Conservation (phyloP, 192 early-diverging fungal species). For the Entophlyctis helioformis region DNA sequence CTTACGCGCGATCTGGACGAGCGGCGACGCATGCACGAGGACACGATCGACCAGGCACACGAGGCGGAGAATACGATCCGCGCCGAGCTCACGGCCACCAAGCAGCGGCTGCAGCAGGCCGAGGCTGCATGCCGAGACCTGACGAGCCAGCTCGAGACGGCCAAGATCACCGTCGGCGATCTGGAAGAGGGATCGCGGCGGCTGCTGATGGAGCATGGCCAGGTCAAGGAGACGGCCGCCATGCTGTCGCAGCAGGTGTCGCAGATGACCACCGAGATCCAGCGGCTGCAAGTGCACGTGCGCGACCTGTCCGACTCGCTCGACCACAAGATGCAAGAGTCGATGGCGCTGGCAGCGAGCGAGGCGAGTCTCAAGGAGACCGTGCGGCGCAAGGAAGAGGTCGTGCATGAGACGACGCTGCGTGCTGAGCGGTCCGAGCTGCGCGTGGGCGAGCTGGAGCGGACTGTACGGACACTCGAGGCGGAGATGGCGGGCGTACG, state of each 20-base stretch:
- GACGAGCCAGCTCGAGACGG: background rate
- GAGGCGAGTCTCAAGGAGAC: too few relatives aligned
- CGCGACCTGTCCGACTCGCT: too few relatives aligned
- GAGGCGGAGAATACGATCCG: background rate
- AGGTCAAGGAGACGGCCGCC: background rate
- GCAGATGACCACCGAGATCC: background rate
- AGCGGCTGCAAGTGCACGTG: background rate
- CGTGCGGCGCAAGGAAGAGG: slow-evolving; percentile 3
- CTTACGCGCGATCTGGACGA: slow-evolving; percentile 1
- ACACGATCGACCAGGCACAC: slow-evolving; percentile 6
- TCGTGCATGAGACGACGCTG: background rate
- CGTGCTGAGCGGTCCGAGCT: slow-evolving; percentile 7
- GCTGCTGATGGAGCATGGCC: too few relatives aligned
- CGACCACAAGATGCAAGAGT: background rate
- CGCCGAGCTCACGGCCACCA: background rate
- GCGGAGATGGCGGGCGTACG: slow-evolving; percentile 12
- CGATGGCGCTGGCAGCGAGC: too few relatives aligned
- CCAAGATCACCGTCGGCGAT: too few relatives aligned
- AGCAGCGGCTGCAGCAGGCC: background rate
- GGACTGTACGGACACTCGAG: slow-evolving; percentile 15
- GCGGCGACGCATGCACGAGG: slow-evolving; percentile 5
- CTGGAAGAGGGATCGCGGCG: too few relatives aligned
- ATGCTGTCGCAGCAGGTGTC: background rate
- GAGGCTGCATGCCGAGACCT: background rate
- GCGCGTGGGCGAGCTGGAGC: background rate